A percentile compares a stretch with the other conserved stretches of the same genome.
phyloP scores from a whole-genome alignment of 129 eudicot genomes.

The Daucus carota region DNA sequence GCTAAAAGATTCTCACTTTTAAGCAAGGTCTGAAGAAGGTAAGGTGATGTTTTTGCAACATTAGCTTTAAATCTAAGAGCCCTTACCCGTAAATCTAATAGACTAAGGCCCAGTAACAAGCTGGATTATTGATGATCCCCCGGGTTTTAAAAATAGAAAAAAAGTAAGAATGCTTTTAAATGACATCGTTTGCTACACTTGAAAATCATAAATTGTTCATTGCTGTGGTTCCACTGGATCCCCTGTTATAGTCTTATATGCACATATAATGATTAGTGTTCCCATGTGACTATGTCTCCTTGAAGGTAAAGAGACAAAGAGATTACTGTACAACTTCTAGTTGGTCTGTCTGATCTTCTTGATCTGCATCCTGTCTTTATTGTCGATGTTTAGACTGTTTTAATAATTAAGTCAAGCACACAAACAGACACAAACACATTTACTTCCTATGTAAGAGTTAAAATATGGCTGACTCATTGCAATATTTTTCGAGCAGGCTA shows the following conservation, averaged over 20 bases:
- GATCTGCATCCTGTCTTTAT: constrained; percentile 5
- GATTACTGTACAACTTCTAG: neutral
- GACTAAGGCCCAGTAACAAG: no score
- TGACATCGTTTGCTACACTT: neutral
- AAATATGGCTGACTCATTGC: neutral
- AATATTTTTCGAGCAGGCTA: neutral
- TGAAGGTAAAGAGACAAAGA: constrained; percentile 1
- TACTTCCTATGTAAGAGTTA: no score
- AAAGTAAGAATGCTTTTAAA: no score
- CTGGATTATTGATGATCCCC: no score
- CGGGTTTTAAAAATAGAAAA: neutral
- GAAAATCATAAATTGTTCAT: constrained; percentile 26
- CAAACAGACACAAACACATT: no score
- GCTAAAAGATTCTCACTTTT: no score
- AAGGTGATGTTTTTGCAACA: no score
- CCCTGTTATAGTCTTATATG: constrained; percentile 50
- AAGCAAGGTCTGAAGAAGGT: no score
- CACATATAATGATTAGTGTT: constrained; percentile 40
- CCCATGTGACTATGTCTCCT: constrained; percentile 77
- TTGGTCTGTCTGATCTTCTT: constrained; percentile 15
- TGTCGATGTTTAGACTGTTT: neutral
- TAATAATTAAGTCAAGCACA: neutral
- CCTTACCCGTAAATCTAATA: no score
- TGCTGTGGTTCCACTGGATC: constrained; percentile 66
- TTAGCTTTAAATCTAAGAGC: no score